Percentiles rank a stretch among this genome's conserved stretches.
phyloP scores from a whole-genome alignment of 108 stramenopile genomes.

The Tribonema minus region DNA sequence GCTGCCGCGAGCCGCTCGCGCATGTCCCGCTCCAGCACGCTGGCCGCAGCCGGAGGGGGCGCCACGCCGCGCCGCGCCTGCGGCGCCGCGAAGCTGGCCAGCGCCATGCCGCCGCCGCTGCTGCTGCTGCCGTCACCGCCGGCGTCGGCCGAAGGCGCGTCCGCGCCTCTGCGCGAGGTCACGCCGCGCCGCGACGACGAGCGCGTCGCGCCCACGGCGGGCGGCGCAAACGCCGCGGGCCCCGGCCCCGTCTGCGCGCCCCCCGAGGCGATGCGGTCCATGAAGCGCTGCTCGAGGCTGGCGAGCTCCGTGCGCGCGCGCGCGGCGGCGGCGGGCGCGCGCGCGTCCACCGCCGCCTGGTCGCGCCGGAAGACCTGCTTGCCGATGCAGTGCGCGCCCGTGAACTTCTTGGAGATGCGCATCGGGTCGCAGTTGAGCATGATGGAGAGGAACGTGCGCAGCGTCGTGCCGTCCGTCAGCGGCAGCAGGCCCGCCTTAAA shows the following conservation, averaged over 20 bases:
- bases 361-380: constrained; percentile 39
- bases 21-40: too few relatives aligned
- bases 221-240: neutral
- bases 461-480: constrained; percentile 47
- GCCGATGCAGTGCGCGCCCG: constrained; percentile 44
- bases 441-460: constrained; percentile 44
- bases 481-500: constrained; percentile 50
- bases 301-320: neutral
- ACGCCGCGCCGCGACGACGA: neutral
- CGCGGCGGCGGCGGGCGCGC: neutral
- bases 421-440: constrained; percentile 52
- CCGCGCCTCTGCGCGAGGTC: too few relatives aligned
- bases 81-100: too few relatives aligned
- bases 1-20: too few relatives aligned
- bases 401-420: constrained; percentile 52
- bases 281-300: neutral
- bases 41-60: too few relatives aligned
- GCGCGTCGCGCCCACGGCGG: neutral
- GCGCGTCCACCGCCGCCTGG: neutral
- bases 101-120: too few relatives aligned
- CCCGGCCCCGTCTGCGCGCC: neutral
- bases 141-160: too few relatives aligned
- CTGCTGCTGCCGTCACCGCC: too few relatives aligned
- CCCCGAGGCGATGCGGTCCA: too few relatives aligned
- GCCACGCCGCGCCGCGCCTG: too few relatives aligned